Evolutionary conservation across 352 stramenopile genomes (phyloP).

Genomic region (Blastocystis sp.): DNA sequence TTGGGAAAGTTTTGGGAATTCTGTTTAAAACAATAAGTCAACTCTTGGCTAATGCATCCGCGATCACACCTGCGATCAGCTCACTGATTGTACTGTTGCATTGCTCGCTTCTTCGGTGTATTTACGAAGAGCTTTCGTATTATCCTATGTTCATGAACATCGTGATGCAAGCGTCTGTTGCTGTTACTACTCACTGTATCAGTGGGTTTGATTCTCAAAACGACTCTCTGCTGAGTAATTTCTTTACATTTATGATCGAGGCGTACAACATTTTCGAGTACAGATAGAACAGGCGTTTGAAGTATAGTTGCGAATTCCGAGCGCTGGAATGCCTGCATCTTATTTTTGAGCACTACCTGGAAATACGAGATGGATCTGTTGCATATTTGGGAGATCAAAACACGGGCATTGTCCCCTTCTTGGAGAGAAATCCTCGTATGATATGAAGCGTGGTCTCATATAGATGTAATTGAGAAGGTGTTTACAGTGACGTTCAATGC

Average conservation of each 20-base stretch:
- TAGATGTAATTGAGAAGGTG: not conserved
- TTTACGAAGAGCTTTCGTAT: not conserved
- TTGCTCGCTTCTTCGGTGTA: not conserved
- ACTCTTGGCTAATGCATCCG: not conserved
- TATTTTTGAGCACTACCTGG: not conserved
- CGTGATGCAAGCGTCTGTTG: not conserved
- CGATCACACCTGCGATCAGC: not conserved
- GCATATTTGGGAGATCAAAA: not conserved
- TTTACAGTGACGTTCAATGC: not conserved
- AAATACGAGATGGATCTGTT: not conserved
- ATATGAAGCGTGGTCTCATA: not conserved
- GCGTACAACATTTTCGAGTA: slow-evolving; percentile 18
- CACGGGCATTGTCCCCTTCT: not conserved
- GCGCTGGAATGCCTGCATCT: slow-evolving; percentile 52
- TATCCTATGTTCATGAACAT: slow-evolving; percentile 44
- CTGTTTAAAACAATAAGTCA: not conserved
- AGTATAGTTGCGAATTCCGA: slow-evolving; percentile 33
- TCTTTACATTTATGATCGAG: slow-evolving; percentile 5
- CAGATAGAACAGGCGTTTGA: not conserved
- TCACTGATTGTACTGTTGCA: not conserved
- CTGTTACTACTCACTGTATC: not conserved
- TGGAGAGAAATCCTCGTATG: not conserved
- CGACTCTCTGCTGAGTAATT: not conserved
- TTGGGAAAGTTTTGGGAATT: not conserved
- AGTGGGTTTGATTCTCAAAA: not conserved